Evolutionary conservation across 164 flowering plant genomes (phyloP), one percentile per base, ranked within the genome.

Genomic region (Magnolia changhungtana): DNA sequence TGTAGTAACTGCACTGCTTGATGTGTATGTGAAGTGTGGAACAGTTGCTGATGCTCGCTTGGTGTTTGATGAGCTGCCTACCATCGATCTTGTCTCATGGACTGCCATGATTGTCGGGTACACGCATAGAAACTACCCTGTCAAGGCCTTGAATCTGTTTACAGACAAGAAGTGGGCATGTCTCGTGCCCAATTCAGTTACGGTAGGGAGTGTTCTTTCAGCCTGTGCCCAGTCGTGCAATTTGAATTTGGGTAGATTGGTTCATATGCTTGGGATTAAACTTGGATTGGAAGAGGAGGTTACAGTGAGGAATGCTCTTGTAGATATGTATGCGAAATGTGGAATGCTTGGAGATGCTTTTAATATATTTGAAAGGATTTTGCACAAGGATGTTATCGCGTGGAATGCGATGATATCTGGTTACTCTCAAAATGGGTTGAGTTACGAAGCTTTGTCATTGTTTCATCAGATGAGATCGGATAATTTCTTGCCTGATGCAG

Each of bases 61-160:
- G 0, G 67, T 90, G 18, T 87, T 92, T 77, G 84, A 87, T 69
- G 91, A 88, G 78, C 78, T 82, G 52, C 51, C 76, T 49, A 20
- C 37, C 18, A 65, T 80, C 59, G 93, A 92, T 87, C 78, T 90
- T 52, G 87, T 92, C 58, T 84, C 90, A 2, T 91, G 96, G 98
- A 90, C 94, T 10, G 89, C 97, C 14, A 89, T 94, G 97, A 90
- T 92, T 73, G 90, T 83, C 69, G 97, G 97, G 31, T 91, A 90
- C 78, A 78, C 87, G 8, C 93, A 87, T 71, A 82, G 78, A 71
- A 88, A 84, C 72, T 75, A 71, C 23, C 83, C 87, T 1, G 2
- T 72, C 23, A 83, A 90, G 80, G 93, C 95, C 18, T 77, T 92
- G 78, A 78, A 69, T 66, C 76, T 92, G 74, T 92, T 89, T 80